Evolutionary conservation across 1,284 basidiomycete species (phyloP).

Genomic region (Trichosporon asahii): DNA sequence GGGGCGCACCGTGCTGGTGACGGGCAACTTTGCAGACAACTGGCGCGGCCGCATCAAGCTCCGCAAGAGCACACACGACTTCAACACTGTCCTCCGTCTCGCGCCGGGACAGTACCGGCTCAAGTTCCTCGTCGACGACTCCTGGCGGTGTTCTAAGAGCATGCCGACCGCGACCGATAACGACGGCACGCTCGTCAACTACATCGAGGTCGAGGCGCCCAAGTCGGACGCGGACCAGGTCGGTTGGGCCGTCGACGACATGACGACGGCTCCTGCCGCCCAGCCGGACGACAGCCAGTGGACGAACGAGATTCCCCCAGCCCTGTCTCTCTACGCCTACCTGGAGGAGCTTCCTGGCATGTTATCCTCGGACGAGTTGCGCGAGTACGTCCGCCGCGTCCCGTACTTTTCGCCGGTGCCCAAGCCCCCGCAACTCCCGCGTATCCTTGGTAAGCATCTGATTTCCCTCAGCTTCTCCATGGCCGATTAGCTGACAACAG

Average conservation of each 20-base stretch:
- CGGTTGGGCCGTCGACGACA: conserved; percentile 48
- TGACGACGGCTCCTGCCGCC: conserved; percentile 40
- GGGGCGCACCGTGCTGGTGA: conserved; percentile 56
- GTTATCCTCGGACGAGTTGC: conserved; percentile 22
- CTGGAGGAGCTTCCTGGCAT: conserved; percentile 69
- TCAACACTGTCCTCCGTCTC: conserved; percentile 56
- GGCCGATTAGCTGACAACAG: neutral
- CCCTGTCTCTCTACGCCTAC: conserved; percentile 70
- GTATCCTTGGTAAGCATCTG: conserved; percentile 68
- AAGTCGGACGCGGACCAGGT: conserved; percentile 49
- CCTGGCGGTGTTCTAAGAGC: conserved; percentile 70
- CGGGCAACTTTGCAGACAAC: conserved; percentile 59
- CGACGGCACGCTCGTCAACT: conserved; percentile 92
- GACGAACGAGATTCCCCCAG: conserved; percentile 71
- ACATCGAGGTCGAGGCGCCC: conserved; percentile 61
- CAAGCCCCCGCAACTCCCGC: conserved; percentile 77
- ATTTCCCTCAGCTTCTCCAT: neutral
- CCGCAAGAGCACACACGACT: conserved; percentile 54
- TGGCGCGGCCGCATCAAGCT: conserved; percentile 58
- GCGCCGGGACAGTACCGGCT: conserved; percentile 91
- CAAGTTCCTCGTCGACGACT: conserved; percentile 92
- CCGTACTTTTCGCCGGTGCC: conserved; percentile 59
- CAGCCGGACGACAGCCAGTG: conserved; percentile 56
- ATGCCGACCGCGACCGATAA: conserved; percentile 90
- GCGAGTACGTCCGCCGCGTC: conserved; percentile 30